A percentile compares a stretch with the other conserved stretches of the same genome.
Evolutionary conservation across 179 eudicot species (phyloP).

Genomic region (Amaranthus tricolor): DNA sequence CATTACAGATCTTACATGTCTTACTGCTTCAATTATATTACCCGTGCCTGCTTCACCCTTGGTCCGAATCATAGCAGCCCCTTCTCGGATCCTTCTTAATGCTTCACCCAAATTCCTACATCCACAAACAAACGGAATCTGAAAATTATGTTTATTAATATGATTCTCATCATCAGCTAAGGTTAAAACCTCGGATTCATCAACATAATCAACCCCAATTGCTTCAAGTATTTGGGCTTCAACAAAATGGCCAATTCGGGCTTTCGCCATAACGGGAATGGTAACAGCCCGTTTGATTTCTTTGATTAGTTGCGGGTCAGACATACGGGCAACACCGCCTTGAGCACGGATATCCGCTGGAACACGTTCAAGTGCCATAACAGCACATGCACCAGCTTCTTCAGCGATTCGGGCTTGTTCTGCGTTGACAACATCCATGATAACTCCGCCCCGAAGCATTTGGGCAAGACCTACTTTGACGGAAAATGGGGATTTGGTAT

Average conservation of each 20-base stretch:
- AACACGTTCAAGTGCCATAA: slow-evolving; percentile 68
- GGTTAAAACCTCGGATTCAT: slow-evolving; percentile 68
- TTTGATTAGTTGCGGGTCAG: slow-evolving; percentile 65
- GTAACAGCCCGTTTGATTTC: slow-evolving; percentile 67
- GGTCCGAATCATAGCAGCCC: slow-evolving; percentile 78
- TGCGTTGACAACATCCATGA: slow-evolving; percentile 69
- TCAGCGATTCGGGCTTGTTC: slow-evolving; percentile 65
- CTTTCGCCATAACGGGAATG: slow-evolving; percentile 77
- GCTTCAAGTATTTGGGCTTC: slow-evolving; percentile 68
- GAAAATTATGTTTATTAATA: slow-evolving; percentile 69
- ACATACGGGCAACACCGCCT: slow-evolving; percentile 73
- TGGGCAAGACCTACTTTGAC: slow-evolving; percentile 73
- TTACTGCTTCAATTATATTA: slow-evolving; percentile 59
- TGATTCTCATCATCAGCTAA: slow-evolving; percentile 68
- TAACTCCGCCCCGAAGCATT: slow-evolving; percentile 73
- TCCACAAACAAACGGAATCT: slow-evolving; percentile 72
- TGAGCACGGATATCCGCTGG: slow-evolving; percentile 72
- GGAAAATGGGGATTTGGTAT: slow-evolving; percentile 53
- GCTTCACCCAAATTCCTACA: slow-evolving; percentile 81
- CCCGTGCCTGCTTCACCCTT: slow-evolving; percentile 84
- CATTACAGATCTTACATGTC: slow-evolving; percentile 67
- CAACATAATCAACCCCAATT: slow-evolving; percentile 61
- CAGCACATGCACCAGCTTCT: slow-evolving; percentile 72
- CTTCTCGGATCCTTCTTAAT: slow-evolving; percentile 58
- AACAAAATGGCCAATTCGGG: slow-evolving; percentile 67